Conservation (phyloP, 2,329 filamentous ascomycete genomes). For the Penicillium sumatraense region DNA sequence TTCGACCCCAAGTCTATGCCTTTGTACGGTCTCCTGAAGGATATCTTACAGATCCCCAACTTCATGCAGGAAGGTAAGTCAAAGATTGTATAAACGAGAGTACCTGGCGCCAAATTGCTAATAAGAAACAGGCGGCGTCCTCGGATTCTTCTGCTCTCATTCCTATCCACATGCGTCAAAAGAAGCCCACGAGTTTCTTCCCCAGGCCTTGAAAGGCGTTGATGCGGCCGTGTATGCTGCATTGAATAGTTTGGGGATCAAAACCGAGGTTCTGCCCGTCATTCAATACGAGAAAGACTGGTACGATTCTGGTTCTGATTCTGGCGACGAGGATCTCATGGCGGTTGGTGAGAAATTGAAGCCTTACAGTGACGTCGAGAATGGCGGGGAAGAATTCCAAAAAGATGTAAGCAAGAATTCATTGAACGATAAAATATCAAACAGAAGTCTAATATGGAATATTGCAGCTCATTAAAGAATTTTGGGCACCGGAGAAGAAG, state of each 20-base stretch:
- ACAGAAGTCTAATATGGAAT: too few relatives aligned
- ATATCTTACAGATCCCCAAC: conserved; percentile 30
- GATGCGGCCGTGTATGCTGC: conserved; percentile 51
- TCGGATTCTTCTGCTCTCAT: conserved; percentile 55
- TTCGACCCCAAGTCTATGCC: conserved; percentile 30
- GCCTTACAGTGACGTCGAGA: background rate
- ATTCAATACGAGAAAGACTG: background rate
- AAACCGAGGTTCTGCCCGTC: conserved; percentile 38
- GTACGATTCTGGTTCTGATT: too few relatives aligned
- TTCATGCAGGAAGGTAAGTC: conserved; percentile 38
- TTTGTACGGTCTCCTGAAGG: conserved; percentile 40
- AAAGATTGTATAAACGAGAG: background rate
- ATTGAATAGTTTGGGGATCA: conserved; percentile 38
- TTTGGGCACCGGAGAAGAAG: conserved; percentile 11
- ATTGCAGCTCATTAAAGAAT: conserved; percentile 4
- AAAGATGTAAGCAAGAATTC: too few relatives aligned
- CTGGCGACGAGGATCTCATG: too few relatives aligned
- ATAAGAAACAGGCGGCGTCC: conserved; percentile 41
- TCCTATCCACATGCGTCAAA: conserved; percentile 50
- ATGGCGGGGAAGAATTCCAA: background rate
- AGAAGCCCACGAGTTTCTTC: conserved; percentile 28
- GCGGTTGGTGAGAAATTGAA: background rate
- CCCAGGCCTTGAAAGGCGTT: conserved; percentile 50
- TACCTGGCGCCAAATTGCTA: background rate
- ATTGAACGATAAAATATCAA: background rate